phyloP scores from a whole-genome alignment of 768 basidiomycete genomes.

The Tulasnella sp. region DNA sequence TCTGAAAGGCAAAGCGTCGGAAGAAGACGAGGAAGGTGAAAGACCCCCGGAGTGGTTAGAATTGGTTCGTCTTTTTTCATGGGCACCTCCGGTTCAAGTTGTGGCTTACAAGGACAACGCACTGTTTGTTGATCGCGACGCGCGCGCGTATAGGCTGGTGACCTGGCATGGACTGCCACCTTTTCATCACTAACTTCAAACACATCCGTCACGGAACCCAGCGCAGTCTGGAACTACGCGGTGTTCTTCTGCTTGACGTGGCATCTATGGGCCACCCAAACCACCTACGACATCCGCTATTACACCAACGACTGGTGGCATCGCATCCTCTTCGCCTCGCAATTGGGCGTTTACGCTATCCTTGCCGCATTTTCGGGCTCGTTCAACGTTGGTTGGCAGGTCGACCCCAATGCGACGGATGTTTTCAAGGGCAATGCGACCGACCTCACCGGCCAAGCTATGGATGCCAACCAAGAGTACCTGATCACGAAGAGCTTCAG shows the following conservation, averaged over 20 bases:
- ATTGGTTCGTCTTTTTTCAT: not conserved
- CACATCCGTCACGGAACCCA: not conserved
- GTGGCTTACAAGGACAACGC: not conserved
- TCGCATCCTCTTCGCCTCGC: not conserved
- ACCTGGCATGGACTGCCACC: not conserved
- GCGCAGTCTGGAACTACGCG: not conserved
- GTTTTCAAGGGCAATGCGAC: not conserved
- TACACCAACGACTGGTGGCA: not conserved
- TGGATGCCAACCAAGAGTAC: not conserved
- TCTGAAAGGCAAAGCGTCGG: not conserved
- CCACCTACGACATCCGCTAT: not conserved
- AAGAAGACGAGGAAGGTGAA: not conserved
- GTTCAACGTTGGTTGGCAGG: not conserved
- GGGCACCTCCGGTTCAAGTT: not conserved
- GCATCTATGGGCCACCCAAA: not conserved
- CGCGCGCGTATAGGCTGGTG: not conserved
- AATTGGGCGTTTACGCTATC: not conserved
- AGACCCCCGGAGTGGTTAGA: conserved; percentile 6
- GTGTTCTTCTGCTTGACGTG: not conserved
- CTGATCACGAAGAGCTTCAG: not conserved
- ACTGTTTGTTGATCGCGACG: too few species aligned
- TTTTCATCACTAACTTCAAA: not conserved
- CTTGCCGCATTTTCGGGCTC: not conserved
- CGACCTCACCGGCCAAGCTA: not conserved
- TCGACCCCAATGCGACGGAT: not conserved